A percentile compares a stretch with the other conserved stretches of the same genome.
Conservation (phyloP, 345 rosid species). For the Raphanus raphanistrum region DNA sequence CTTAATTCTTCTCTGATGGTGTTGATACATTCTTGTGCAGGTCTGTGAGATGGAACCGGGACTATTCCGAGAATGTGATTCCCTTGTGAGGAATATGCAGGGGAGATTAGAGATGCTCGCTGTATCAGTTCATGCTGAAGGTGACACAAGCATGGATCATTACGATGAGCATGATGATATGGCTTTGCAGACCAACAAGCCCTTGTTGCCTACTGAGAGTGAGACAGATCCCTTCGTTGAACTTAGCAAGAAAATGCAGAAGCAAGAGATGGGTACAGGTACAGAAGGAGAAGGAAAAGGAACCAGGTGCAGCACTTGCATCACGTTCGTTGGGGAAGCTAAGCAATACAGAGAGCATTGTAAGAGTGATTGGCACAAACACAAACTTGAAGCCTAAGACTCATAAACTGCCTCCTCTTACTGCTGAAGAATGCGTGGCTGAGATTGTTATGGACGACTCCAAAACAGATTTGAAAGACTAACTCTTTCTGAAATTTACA, state of each 20-base stretch:
- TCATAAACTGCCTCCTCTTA: slow-evolving; percentile 72
- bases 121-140: slow-evolving; percentile 84
- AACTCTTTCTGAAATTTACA: slow-evolving; percentile 68
- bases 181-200: slow-evolving; percentile 35
- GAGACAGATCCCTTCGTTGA: slow-evolving; percentile 19
- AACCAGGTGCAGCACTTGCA: slow-evolving; percentile 85
- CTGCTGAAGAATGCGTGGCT: slow-evolving; percentile 73
- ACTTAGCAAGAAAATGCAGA: slow-evolving; percentile 55
- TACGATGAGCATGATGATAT: slow-evolving; percentile 70
- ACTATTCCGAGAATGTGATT: slow-evolving; percentile 76
- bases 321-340: slow-evolving; percentile 70
- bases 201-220: slow-evolving; percentile 38
- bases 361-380: slow-evolving; percentile 97
- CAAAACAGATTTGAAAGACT: slow-evolving; percentile 76
- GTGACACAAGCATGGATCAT: slow-evolving; percentile 77
- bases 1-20: too few relatives aligned
- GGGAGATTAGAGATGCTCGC: slow-evolving; percentile 91
- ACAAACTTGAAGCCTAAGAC: slow-evolving; percentile 91
- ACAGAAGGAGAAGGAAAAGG: slow-evolving; percentile 57
- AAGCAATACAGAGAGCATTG: slow-evolving; percentile 86
- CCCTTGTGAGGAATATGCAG: slow-evolving; percentile 69
- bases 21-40: slow-evolving; percentile 42
- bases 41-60: slow-evolving; percentile 87
- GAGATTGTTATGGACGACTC: slow-evolving; percentile 74
- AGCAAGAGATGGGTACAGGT: slow-evolving; percentile 47